Evolutionary conservation across 2,329 filamentous ascomycete species (phyloP), one percentile per base, ranked within the genome.

Genomic region (Paecilomyces sp.): DNA sequence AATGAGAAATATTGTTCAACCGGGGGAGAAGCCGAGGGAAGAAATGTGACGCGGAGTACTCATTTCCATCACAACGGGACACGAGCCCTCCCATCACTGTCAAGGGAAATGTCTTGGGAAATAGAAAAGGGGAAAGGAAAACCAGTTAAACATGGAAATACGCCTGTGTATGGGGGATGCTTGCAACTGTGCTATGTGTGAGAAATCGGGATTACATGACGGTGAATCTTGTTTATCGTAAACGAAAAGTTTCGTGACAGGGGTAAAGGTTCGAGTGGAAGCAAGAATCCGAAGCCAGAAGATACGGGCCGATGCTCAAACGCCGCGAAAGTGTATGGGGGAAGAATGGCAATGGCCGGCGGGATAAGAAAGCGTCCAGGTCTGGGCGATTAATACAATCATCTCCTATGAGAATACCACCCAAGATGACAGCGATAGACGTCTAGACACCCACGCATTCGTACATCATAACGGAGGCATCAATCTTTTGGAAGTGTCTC

Each of bases 221-320:
- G 72, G 76, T 77, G 76, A 75, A 78, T 78, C 76, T 77, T 75
- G 67, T 73, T 73, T 76, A 76, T 76, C 75, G 69, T 76, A 66
- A 73, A 67, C 63, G 60, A 64, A 60, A 63, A 60, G 34, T 58
- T 66, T 68, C 67, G 60, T 67, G 63, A 70, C 69, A 67, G 57
- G 59, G 65, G 60, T 33, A 57, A 53, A 52, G 55, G 47, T 59
- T 50, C 53, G 33, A 64, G 55, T 55, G 58, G 57, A 62, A 61
- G 59, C 57, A 56, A 59, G 61, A 41, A 52, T 54, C 61, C 58
- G 58, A 50, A 30, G 57, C 55, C 58, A 59, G 62, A 65, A 62
- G 62, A 66, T 61, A 63, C 66, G 61, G 61, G 62, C 63, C 61
- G 18, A 55, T 58, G 22, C 31, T 60, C 53, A 50, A 57, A 55